Percentiles rank a stretch among this genome's conserved stretches.
These are phyloP conservation scores for Rhexocercosporidium sp. DNA, from an alignment of 2,329 filamentous ascomycete genomes.

Conservation along the genomic window DNA sequence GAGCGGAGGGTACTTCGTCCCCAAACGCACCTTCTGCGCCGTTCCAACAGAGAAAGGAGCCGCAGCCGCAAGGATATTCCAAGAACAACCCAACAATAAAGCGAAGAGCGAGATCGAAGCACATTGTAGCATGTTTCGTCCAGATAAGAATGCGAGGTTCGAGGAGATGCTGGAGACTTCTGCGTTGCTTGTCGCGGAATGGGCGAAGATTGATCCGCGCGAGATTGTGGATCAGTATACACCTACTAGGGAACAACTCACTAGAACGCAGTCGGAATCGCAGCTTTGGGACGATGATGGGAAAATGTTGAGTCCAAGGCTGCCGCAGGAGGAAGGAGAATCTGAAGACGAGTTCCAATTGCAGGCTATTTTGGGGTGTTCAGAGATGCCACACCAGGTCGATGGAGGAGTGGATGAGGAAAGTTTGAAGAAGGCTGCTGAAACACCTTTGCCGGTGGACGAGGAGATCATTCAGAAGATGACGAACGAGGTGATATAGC, in stretches of 20 bases:
- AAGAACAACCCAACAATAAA: slow-evolving; percentile 30
- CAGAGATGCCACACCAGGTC: slow-evolving; percentile 30
- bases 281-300: slow-evolving; percentile 36
- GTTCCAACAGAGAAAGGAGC: slow-evolving; percentile 49
- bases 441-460: slow-evolving; percentile 32
- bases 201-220: slow-evolving; percentile 28
- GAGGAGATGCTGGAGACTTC: slow-evolving; percentile 30
- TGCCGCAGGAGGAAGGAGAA: not conserved
- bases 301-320: slow-evolving; percentile 20
- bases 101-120: slow-evolving; percentile 37
- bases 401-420: slow-evolving; percentile 34
- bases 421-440: slow-evolving; percentile 28
- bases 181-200: slow-evolving; percentile 26
- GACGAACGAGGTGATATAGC: not conserved
- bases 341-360: slow-evolving; percentile 34
- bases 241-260: slow-evolving; percentile 24
- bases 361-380: slow-evolving; percentile 31
- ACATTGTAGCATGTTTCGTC: slow-evolving; percentile 39
- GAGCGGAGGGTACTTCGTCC: slow-evolving; percentile 63
- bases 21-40: slow-evolving; percentile 80
- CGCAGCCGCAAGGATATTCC: slow-evolving; percentile 24
- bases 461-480: slow-evolving; percentile 18
- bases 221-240: slow-evolving; percentile 32
- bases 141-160: slow-evolving; percentile 34
- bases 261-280: slow-evolving; percentile 26